Conservation (phyloP, 2,329 filamentous ascomycete species). For the Scolecobasidium constrictum region DNA sequence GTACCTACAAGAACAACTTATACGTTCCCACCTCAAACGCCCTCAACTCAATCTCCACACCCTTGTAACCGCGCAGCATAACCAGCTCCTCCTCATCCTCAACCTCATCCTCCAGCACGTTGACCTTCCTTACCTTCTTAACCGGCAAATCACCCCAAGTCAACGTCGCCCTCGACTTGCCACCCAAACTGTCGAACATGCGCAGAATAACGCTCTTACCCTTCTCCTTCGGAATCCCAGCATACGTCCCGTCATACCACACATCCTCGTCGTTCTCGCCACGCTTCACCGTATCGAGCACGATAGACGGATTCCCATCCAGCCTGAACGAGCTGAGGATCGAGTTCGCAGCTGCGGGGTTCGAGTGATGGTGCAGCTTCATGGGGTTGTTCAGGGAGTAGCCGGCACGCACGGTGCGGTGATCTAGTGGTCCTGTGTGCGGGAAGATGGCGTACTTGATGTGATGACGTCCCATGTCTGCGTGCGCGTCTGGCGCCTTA, state of each 20-base stretch:
- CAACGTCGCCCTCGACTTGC: slow-evolving; percentile 62
- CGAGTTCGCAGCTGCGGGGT: slow-evolving; percentile 16
- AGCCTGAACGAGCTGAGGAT: slow-evolving; percentile 52
- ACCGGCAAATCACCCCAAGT: slow-evolving; percentile 55
- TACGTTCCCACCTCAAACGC: slow-evolving; percentile 82
- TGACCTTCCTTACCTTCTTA: slow-evolving; percentile 70
- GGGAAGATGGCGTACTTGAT: slow-evolving; percentile 89
- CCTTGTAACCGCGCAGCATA: slow-evolving; percentile 39
- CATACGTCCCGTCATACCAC: slow-evolving; percentile 23
- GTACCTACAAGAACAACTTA: slow-evolving; percentile 43
- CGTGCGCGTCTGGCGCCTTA: slow-evolving; percentile 86
- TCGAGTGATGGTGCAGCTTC: slow-evolving; percentile 35
- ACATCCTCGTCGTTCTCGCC: slow-evolving; percentile 52
- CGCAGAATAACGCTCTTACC: slow-evolving; percentile 74
- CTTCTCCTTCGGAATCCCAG: slow-evolving; percentile 48
- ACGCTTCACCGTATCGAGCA: slow-evolving; percentile 86
- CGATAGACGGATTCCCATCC: slow-evolving; percentile 51
- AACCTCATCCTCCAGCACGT: slow-evolving; percentile 78
- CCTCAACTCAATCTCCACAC: slow-evolving; percentile 40
- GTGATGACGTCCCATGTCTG: slow-evolving; percentile 82
- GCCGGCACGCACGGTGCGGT: slow-evolving; percentile 67
- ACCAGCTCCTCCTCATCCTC: slow-evolving; percentile 57
- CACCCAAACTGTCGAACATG: slow-evolving; percentile 82
- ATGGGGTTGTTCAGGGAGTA: slow-evolving; percentile 87
- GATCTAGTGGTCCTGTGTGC: slow-evolving; percentile 61